phyloP scores from a whole-genome alignment of 2,329 filamentous ascomycete genomes.

The Penicillium sp. region DNA sequence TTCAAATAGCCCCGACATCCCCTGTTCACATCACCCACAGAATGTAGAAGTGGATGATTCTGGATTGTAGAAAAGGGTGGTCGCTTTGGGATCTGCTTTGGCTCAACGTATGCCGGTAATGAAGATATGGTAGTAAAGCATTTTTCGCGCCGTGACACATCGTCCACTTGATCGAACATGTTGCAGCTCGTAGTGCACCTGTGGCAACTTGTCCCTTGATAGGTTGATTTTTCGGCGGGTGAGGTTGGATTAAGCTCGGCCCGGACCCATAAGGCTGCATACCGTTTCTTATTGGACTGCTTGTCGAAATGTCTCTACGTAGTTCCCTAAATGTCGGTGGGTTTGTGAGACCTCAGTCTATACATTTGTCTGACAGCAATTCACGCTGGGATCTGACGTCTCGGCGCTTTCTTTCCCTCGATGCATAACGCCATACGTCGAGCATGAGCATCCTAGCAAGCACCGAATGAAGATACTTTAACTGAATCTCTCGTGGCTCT shows the following conservation, averaged over 20 bases:
- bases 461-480: too few species aligned
- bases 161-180: conserved; percentile 49
- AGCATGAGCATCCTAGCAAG: too few species aligned
- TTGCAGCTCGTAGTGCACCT: neutral
- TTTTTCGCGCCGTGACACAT: conserved; percentile 53
- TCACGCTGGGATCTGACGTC: too few species aligned
- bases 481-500: too few species aligned
- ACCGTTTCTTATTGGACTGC: neutral
- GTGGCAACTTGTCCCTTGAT: too few species aligned
- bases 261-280: conserved; percentile 14
- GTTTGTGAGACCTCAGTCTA: too few species aligned
- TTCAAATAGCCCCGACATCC: neutral
- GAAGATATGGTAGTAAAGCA: conserved; percentile 72
- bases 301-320: too few species aligned
- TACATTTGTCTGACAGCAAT: too few species aligned
- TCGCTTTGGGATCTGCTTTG: conserved; percentile 70
- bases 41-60: conserved; percentile 68
- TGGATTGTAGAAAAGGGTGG: conserved; percentile 74
- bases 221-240: conserved; percentile 7
- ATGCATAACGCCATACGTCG: too few species aligned
- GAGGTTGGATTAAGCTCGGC: conserved; percentile 14
- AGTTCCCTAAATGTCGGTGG: too few species aligned
- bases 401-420: too few species aligned
- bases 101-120: conserved; percentile 68
- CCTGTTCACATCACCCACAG: conserved; percentile 45